Conservation (phyloP, 176 grass and related monocot genomes). For the Musa itinerans region DNA sequence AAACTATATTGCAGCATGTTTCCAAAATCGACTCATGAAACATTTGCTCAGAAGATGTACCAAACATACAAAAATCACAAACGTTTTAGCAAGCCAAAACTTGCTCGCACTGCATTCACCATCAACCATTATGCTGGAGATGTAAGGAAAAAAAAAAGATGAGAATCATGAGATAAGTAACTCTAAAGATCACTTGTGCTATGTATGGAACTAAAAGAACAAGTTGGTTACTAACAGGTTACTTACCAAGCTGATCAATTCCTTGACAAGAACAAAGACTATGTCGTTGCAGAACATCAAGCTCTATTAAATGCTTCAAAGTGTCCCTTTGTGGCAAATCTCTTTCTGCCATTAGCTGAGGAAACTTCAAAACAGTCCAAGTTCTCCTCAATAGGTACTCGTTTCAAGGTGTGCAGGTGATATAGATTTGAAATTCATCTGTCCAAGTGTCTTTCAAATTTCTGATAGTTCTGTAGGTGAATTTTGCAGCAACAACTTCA, state of each 20-base stretch:
- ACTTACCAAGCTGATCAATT: constrained; percentile 88
- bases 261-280: constrained; percentile 99
- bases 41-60: constrained; percentile 95
- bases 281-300: constrained; percentile 97
- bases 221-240: constrained; percentile 42
- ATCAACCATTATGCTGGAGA: constrained; percentile 96
- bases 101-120: constrained; percentile 79
- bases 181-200: constrained; percentile 8
- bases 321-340: constrained; percentile 75
- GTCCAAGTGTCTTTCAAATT: constrained; percentile 1
- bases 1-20: constrained; percentile 68
- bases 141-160: constrained; percentile 50
- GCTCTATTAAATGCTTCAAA: constrained; percentile 78
- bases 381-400: constrained; percentile 92
- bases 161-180: constrained; percentile 13
- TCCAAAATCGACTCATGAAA: constrained; percentile 95
- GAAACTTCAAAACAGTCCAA: constrained; percentile 93
- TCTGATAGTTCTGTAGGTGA: constrained; percentile 12
- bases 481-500: constrained; percentile 92
- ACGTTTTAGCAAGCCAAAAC: constrained; percentile 87
- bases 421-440: not conserved
- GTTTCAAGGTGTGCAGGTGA: constrained; percentile 77
- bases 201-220: constrained; percentile 6
- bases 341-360: constrained; percentile 76
- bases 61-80: constrained; percentile 93